These are phyloP conservation scores for Cardamine occulta DNA, from an alignment of 345 rosid genomes.

Conservation along the genomic window DNA sequence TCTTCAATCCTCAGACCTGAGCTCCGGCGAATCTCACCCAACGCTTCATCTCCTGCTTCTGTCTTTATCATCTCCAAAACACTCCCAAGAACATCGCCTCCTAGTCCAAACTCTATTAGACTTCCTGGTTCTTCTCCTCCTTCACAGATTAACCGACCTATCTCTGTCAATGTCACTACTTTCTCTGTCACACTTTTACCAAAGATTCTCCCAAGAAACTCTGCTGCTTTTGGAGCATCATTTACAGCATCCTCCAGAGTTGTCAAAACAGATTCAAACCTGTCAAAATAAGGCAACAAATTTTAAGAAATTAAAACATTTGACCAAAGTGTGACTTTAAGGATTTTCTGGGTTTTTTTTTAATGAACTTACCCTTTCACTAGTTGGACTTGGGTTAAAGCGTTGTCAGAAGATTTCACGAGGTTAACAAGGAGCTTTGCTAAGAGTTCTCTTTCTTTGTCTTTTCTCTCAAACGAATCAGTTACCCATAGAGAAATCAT, in stretches of 20 bases:
- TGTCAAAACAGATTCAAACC: slow-evolving; percentile 74
- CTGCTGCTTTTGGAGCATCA: slow-evolving; percentile 93
- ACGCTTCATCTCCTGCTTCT: slow-evolving; percentile 60
- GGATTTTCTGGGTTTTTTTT: not conserved
- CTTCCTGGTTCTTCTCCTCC: slow-evolving; percentile 84
- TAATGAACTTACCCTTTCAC: slow-evolving; percentile 63
- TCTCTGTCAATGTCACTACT: slow-evolving; percentile 58
- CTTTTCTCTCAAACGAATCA: slow-evolving; percentile 97
- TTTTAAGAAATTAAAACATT: not conserved
- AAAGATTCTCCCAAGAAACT: slow-evolving; percentile 72
- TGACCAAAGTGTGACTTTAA: not conserved
- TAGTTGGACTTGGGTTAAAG: slow-evolving; percentile 58
- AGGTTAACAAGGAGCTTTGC: slow-evolving; percentile 80
- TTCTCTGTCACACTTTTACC: slow-evolving; percentile 60
- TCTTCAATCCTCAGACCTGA: slow-evolving; percentile 71
- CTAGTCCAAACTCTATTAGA: slow-evolving; percentile 66
- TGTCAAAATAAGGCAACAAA: slow-evolving; percentile 20
- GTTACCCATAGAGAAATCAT: slow-evolving; percentile 91
- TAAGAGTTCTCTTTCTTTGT: slow-evolving; percentile 80
- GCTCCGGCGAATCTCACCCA: slow-evolving; percentile 55
- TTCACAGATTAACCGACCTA: slow-evolving; percentile 55
- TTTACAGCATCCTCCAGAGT: slow-evolving; percentile 85
- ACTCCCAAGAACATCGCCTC: slow-evolving; percentile 83
- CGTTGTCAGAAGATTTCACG: slow-evolving; percentile 53
- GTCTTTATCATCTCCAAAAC: slow-evolving; percentile 63